Evolutionary conservation across 2,329 filamentous ascomycete species (phyloP), one percentile per base, ranked within the genome.

Genomic region (Fusarium aywerte): DNA sequence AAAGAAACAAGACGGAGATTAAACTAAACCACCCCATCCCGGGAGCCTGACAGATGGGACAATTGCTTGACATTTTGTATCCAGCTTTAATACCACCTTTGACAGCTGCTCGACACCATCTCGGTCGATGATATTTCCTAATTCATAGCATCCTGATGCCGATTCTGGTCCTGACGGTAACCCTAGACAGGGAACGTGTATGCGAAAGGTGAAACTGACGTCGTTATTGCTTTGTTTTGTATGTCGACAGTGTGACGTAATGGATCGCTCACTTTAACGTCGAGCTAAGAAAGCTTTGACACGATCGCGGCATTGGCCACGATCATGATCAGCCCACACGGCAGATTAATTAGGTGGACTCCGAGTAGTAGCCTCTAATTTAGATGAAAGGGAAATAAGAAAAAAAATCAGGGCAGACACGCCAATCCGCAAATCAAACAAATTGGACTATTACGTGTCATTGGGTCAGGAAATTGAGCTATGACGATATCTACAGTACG

Each of bases 231-330:
- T 16, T 63, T 53, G 47, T 62, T 43, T 44, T 21, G 13, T 27
- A 32, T 40, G 39, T 65, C 35, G 27, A 50, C 15, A 10, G 9
- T 25, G 36, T 73, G 71, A 73, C 71, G 71, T 73, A 71, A 73
- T 70, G 57, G 59, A 73, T 63, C 61, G 64, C 33, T 71, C 71
- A 69, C 45, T 52, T 27, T 52, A 50, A 63, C 33, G 47, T 62
- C 47, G 43, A 59, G 54, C 65, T 55, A 65, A 55, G 21, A 60
- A 48, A 56, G 53, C 50, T 62, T 69, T 58, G 54, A 66, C 62
- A 54, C 56, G 52, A 69, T 70, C 52, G 53, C 53, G 45, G 33
- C 56, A 65, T 68, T 60, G 60, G 62, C 40, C 56, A 25, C 47
- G 36, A 70, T 58, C 63, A 53, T 51, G 53, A 70, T 62, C 65